Percentiles rank a stretch among this genome's conserved stretches.
Conservation (phyloP, 2,329 filamentous ascomycete species). For the Botrytis aclada region DNA sequence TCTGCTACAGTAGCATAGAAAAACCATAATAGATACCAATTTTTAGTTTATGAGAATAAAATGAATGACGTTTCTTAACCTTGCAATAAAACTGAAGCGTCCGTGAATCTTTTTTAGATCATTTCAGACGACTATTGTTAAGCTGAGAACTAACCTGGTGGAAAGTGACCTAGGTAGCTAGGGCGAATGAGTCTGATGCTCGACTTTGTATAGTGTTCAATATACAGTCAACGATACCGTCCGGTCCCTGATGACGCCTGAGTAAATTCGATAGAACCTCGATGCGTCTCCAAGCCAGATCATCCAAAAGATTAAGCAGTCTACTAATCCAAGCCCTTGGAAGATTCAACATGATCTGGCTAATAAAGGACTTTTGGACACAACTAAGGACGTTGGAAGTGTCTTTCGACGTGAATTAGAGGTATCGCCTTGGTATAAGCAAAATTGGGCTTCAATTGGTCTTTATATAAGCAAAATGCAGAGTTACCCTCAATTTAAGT, state of each 20-base stretch:
- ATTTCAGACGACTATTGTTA: not conserved
- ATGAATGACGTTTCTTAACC: not conserved
- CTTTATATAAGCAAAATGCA: not conserved
- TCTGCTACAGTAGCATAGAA: not conserved
- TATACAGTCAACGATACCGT: not conserved
- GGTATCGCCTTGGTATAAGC: not conserved
- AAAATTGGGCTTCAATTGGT: not conserved
- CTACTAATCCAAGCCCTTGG: not conserved
- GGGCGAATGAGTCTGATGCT: not conserved
- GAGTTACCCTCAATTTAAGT: not conserved
- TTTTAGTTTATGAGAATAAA: not conserved
- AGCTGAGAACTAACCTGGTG: not conserved
- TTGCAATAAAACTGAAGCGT: not conserved
- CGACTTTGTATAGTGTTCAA: not conserved
- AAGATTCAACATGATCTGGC: not conserved
- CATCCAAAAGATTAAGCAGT: not conserved
- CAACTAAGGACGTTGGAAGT: not conserved
- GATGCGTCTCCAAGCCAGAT: not conserved
- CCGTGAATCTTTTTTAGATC: not conserved
- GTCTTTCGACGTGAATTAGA: not conserved
- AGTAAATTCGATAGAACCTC: not conserved
- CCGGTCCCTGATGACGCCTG: not conserved
- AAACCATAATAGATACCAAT: not conserved
- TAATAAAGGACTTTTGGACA: not conserved
- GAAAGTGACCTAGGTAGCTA: not conserved